These are phyloP conservation scores for Cystofilobasidium macerans DNA, from an alignment of 768 basidiomycete species.

Conservation along the genomic window DNA sequence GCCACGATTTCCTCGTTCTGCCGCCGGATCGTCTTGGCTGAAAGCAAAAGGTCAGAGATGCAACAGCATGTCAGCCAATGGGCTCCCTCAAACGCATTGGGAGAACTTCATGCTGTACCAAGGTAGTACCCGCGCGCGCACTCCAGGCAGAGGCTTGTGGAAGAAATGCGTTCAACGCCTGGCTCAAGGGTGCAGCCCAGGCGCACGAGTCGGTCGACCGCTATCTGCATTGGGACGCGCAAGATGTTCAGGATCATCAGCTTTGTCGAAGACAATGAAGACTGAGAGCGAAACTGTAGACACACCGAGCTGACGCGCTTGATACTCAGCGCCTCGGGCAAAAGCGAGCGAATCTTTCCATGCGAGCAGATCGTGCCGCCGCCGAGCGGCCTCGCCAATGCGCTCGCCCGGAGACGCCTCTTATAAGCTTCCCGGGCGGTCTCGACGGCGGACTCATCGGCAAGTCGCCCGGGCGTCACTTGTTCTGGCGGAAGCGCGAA, in stretches of 20 bases:
- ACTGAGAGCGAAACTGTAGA: neutral
- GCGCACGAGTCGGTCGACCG: neutral
- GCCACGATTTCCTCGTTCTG: neutral
- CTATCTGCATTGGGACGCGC: neutral
- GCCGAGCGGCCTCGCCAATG: neutral
- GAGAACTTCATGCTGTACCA: no score
- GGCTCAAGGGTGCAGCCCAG: neutral
- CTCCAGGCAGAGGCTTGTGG: neutral
- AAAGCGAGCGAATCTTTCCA: neutral
- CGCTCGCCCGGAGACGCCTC: neutral
- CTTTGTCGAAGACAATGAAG: neutral
- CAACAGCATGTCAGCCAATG: no score
- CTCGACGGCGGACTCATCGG: neutral
- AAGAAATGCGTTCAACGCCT: neutral
- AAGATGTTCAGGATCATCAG: neutral
- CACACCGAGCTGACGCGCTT: conserved; percentile 14
- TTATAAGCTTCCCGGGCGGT: neutral
- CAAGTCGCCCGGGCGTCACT: neutral
- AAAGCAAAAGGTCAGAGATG: no score
- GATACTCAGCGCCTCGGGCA: neutral
- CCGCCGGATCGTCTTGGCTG: neutral
- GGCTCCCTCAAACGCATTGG: no score
- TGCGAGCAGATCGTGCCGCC: neutral
- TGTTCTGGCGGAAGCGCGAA: no score
- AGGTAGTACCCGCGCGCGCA: no score